Evolutionary conservation across 176 grass and related monocot species (phyloP).

Genomic region (Oryza glaberrima): DNA sequence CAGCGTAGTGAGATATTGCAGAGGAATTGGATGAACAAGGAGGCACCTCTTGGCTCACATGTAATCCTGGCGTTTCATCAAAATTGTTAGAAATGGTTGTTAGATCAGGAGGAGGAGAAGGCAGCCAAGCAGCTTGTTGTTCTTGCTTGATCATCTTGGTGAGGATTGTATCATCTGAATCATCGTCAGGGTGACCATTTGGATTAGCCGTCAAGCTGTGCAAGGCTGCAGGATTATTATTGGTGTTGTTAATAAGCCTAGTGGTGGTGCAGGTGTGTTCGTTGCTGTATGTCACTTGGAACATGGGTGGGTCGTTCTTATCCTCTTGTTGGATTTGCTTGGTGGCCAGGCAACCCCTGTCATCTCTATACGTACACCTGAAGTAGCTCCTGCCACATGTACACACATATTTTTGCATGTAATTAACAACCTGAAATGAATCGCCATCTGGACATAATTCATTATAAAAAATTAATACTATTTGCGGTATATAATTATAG

Average conservation of each 20-base stretch:
- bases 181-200: not conserved
- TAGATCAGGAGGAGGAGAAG: not conserved
- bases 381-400: slow-evolving; percentile 29
- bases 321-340: slow-evolving; percentile 34
- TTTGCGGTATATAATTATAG: not conserved
- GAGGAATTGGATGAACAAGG: not conserved
- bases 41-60: not conserved
- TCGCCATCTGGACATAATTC: not conserved
- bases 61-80: not conserved
- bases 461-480: not conserved
- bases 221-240: not conserved
- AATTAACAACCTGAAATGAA: not conserved
- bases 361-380: slow-evolving; percentile 37
- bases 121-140: not conserved
- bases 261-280: slow-evolving; percentile 23
- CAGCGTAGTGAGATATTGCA: not conserved
- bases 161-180: not conserved
- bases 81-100: not conserved
- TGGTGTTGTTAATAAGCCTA: too few relatives aligned
- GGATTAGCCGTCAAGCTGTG: not conserved
- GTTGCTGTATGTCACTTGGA: slow-evolving; percentile 36
- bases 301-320: not conserved
- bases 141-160: slow-evolving; percentile 7
- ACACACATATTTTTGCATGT: not conserved
- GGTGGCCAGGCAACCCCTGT: slow-evolving; percentile 16